These are phyloP conservation scores for Kalmanozyma brasiliensis DNA, from an alignment of 1,284 basidiomycete genomes.

Conservation along the genomic window DNA sequence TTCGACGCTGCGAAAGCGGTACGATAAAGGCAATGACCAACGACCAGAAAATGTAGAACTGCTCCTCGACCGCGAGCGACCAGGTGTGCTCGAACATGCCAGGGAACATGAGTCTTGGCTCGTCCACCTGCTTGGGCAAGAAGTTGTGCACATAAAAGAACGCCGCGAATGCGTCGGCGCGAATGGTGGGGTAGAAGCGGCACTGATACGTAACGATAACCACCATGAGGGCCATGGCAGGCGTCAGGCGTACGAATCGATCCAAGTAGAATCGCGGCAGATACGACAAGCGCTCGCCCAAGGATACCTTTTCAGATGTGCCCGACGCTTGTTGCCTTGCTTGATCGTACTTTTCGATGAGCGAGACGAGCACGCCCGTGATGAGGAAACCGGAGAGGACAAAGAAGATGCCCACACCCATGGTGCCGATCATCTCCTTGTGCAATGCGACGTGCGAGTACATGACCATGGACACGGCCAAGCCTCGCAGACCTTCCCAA, in stretches of 20 bases:
- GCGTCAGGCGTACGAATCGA: conserved; percentile 30
- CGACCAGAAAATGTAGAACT: conserved; percentile 51
- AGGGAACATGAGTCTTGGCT: conserved; percentile 27
- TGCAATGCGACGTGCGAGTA: conserved; percentile 21
- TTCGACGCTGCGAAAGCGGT: conserved; percentile 15
- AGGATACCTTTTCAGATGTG: conserved; percentile 5
- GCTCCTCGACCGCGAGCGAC: conserved; percentile 46
- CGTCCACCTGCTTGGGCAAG: conserved; percentile 7
- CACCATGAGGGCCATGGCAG: conserved; percentile 23
- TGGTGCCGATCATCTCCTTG: conserved; percentile 36
- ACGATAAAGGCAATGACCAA: conserved; percentile 31
- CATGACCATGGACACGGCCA: conserved; percentile 26
- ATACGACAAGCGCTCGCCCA: conserved; percentile 14
- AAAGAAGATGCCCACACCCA: conserved; percentile 41
- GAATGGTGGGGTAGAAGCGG: neutral
- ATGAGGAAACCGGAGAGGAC: conserved; percentile 45
- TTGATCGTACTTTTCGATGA: conserved; percentile 26
- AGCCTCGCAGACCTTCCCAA: conserved; percentile 36
- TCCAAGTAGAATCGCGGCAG: conserved; percentile 38
- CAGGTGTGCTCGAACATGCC: conserved; percentile 39
- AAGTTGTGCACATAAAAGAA: conserved; percentile 38
- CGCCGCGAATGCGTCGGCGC: conserved; percentile 17
- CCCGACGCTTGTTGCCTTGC: conserved; percentile 5
- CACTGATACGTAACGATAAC: conserved; percentile 12
- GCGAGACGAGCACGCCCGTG: conserved; percentile 42